Conservation (phyloP, 192 early-diverging fungal species). For the Gryganskiella cystojenkinii region DNA sequence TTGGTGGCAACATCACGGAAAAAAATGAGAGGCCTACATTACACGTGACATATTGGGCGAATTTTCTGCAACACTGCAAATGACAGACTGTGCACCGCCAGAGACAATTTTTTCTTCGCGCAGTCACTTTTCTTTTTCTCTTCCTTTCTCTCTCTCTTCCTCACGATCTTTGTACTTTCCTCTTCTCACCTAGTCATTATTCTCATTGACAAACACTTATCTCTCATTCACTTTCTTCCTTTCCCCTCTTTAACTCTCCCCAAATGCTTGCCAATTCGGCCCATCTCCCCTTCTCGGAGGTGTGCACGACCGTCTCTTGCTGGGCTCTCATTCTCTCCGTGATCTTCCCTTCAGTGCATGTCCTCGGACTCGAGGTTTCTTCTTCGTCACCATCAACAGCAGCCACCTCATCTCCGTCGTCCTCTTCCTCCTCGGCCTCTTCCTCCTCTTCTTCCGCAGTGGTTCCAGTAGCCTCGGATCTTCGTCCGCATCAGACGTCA, state of each 20-base stretch:
- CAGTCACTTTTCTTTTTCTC: background rate
- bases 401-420: background rate
- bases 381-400: no score
- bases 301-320: conserved; percentile 44
- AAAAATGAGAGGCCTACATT: no score
- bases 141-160: no score
- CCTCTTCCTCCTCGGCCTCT: background rate
- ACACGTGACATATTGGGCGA: no score
- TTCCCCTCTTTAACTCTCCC: background rate
- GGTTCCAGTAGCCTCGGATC: no score
- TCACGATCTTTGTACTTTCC: background rate
- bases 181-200: background rate
- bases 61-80: no score
- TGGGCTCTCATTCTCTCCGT: conserved; percentile 45
- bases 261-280: background rate
- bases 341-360: conserved; percentile 44
- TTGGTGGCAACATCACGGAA: background rate
- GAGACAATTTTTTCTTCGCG: background rate
- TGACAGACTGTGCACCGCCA: background rate
- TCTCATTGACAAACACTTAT: background rate
- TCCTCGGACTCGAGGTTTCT: conserved; percentile 18
- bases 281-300: conserved; percentile 34
- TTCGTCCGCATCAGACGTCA: no score
- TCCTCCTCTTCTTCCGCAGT: no score
- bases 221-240: background rate